Evolutionary conservation across 306 rosid genomes (phyloP).

Genomic region (Cicer yamashitae): DNA sequence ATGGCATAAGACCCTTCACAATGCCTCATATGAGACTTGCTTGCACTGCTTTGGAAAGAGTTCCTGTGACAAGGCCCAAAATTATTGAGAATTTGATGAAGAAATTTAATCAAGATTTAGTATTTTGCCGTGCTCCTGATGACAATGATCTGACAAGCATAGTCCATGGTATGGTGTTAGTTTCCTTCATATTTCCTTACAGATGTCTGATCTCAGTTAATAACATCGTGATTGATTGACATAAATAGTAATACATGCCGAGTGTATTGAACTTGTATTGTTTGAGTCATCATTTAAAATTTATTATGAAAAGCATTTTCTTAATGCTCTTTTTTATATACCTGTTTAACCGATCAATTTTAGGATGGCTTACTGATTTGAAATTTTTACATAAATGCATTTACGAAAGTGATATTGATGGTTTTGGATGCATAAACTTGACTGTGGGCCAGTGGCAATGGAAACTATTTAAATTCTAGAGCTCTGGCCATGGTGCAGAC

Average conservation of each 20-base stretch:
- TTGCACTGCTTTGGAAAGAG: constrained; percentile 92
- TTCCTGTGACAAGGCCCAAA: constrained; percentile 81
- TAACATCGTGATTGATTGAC: background rate
- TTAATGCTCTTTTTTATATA: constrained; percentile 19
- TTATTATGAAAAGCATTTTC: background rate
- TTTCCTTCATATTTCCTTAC: constrained; percentile 5
- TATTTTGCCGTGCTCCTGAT: constrained; percentile 83
- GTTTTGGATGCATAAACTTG: background rate
- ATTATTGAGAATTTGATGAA: constrained; percentile 74
- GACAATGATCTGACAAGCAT: constrained; percentile 67
- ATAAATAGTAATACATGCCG: constrained; percentile 17
- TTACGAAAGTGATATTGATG: constrained; percentile 17
- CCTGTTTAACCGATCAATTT: background rate
- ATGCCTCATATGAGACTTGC: constrained; percentile 98
- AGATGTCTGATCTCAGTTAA: constrained; percentile 7
- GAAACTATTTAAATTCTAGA: background rate
- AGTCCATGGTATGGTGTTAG: constrained; percentile 70
- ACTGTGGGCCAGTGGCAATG: background rate
- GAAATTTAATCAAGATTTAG: constrained; percentile 86
- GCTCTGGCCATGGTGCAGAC: background rate
- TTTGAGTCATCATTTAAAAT: constrained; percentile 16
- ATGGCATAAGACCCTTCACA: constrained; percentile 93
- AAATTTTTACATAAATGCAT: background rate
- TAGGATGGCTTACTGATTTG: constrained; percentile 5
- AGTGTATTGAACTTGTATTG: constrained; percentile 1